Evolutionary conservation across 768 basidiomycete genomes (phyloP), one percentile per base, ranked within the genome.

Genomic region (Boletus patriciae): DNA sequence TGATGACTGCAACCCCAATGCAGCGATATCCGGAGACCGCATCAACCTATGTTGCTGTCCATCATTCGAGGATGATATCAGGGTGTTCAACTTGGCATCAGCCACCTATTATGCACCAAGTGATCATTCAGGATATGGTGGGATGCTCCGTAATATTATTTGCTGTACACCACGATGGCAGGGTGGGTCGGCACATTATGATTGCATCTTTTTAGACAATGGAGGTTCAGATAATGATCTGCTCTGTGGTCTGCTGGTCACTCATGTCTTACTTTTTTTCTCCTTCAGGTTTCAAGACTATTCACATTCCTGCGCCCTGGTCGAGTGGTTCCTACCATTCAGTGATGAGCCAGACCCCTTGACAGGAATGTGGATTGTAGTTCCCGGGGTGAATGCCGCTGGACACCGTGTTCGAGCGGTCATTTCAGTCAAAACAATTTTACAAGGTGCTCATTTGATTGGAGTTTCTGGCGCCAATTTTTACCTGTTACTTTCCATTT

Each of bases 291-390:
- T 18, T 37, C 16, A 7, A 16, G 15, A 7, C 1, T 3, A 18
- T 37, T 37, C 16, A 4, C 64, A 68, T 37, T 62, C 67, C 1
- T 74, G 73, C 58, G 71, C 70, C 1, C 56, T 74, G 3, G 66
- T 75, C 0, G 52, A 72, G 4, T 70, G 69, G 68, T 74, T 70
- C 52, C 52, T 57, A 5, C 52, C 49, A 0, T 33, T 59, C 16
- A 62, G 59, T n/a, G 46, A 59, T 3, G n/a, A 45, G 11, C 72
- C 73, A 2, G 65, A 72, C 60, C n/a, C 25, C 1, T 58, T 65
- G 48, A 41, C 54, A 25, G 27, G 46, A 49, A 43, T 64, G 69
- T 25, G 61, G 50, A 47, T 38, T 31, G 34, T 34, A 11, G 15
- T 34, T 2, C 34, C 15, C 2, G 34, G 13, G 11, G 34, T 34